Base-by-base conservation (phyloP, 2,329 filamentous ascomycete species). In the Arthrobotrys conoides region DNA sequence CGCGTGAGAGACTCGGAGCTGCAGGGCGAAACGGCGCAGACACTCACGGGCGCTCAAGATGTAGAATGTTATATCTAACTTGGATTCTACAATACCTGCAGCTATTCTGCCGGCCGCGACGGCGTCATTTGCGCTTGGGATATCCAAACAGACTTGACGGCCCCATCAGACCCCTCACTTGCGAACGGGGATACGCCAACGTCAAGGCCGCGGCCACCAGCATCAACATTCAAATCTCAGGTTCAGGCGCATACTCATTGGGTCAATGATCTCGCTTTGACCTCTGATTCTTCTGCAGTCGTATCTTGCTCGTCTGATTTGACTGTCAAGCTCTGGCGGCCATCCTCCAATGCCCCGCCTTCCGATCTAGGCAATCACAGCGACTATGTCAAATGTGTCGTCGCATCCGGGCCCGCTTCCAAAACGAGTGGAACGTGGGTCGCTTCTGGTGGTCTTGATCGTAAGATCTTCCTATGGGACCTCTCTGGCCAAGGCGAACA, bases 101-200 rank as follows among this genome's bases (percentile, higher is more conserved):
- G 94, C 82, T 99, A 98, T 86, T 97, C 96, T 55, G 96, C 93
- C 81, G 96, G 96, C 77, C 91, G 96, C 83, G 96, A 99, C 85
- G 96, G 96, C 82, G 92, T 96, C 64, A 91, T 99, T 81, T 99
- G 96, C 86, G 93, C 95, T 79, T 99, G 96, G 96, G 91, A 98
- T 84, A 87, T 97, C 67, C 89, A 93, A 82, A 89, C 93, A 83
- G 88, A 93, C 83, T 87, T 92, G 80, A 86, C 80, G 79, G 84
- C 83, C 72, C 80, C 84, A 64, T 80, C 83, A 65, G 82, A 81
- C 67, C 64, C 82, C 79, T 69, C 79, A 36, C 64, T 63, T 53
- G 63, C 24, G 14, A 78, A 71, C 49, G 65, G 46, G 64, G 75
- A 67, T 63, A 68, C 36, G 33, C 71, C 24, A 38, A 71, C 67